Evolutionary conservation across 2,329 filamentous ascomycete genomes (phyloP), one percentile per base, ranked within the genome.

Genomic region (Alternaria sp.): DNA sequence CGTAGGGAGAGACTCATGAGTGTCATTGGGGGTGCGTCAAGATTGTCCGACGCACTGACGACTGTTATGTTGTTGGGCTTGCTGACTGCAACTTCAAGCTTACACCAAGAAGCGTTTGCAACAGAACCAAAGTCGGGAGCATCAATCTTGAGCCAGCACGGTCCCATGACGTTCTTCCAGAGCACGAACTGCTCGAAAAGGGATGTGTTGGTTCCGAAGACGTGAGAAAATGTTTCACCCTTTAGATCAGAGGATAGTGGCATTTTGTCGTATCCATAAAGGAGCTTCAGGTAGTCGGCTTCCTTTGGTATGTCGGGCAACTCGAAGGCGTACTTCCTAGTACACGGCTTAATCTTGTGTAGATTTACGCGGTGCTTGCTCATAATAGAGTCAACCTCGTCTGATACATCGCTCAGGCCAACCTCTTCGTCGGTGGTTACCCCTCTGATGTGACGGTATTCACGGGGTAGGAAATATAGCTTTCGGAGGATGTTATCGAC

Each of bases 131-230:
- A 97, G 78, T 97, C 90, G 28, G 92, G 92, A 69, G 91, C 90
- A 68, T 93, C 87, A 59, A 99, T 96, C 76, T 91, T 94, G 49
- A 99, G 87, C 96, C 96, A 99, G 79, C 96, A 98, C 28, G 96
- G 96, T 2, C 96, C 96, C 95, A 97, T 99, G 72, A 99, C 92
- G 76, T 97, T 97, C 83, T 97, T 98, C 92, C 94, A 97, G 6
- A 99, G 86, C 19, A 99, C 96, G 76, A 99, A 99, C 73, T 99
- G 96, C 81, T 99, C 96, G 72, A 99, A 99, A 0, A 99, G 85
- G 1, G 93, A 89, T 0, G 96, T 99, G 79, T 96, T 97, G 60
- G 91, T 91, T 26, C 96, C 96, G 71, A 99, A 99, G 23, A 97
- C 90, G 68, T 93, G 92, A 2, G 95, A 97, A 77, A 95, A 99